A percentile compares a stretch with the other conserved stretches of the same genome.
These are phyloP conservation scores for Exophiala spinifera DNA, from an alignment of 2,329 filamentous ascomycete species.

Conservation along the genomic window DNA sequence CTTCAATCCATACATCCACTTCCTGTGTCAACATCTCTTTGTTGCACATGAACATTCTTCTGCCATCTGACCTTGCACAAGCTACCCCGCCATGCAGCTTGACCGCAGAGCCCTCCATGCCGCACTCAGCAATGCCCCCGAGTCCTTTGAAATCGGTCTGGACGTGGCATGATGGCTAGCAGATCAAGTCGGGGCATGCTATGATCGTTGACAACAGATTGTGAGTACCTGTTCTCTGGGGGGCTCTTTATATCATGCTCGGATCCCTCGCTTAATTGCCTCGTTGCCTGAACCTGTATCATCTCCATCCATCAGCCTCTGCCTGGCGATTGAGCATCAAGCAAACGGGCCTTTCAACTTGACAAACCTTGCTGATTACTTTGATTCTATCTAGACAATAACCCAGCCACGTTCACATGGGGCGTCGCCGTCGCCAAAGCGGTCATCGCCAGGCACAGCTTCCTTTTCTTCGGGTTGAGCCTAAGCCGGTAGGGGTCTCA, in stretches of 20 bases:
- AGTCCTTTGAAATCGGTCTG: background rate
- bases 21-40: background rate
- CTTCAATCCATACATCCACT: background rate
- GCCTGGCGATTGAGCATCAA: constrained; percentile 5
- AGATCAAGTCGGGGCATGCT: background rate
- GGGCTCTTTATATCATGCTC: background rate
- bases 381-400: background rate
- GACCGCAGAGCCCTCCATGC: background rate
- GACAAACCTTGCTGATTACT: constrained; percentile 1
- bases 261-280: constrained; percentile 12
- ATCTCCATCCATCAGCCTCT: constrained; percentile 2
- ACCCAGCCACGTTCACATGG: constrained; percentile 15
- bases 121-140: background rate
- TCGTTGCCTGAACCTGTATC: constrained; percentile 11
- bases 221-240: background rate
- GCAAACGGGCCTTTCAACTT: background rate
- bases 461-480: constrained; percentile 4
- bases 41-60: background rate
- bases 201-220: background rate
- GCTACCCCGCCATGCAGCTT: background rate
- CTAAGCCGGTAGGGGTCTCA: background rate
- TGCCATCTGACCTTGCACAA: background rate
- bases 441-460: constrained; percentile 16
- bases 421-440: constrained; percentile 14
- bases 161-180: background rate